A percentile compares a stretch with the other conserved stretches of the same genome.
Conservation (phyloP, 345 rosid species). For the Salix purpurea region DNA sequence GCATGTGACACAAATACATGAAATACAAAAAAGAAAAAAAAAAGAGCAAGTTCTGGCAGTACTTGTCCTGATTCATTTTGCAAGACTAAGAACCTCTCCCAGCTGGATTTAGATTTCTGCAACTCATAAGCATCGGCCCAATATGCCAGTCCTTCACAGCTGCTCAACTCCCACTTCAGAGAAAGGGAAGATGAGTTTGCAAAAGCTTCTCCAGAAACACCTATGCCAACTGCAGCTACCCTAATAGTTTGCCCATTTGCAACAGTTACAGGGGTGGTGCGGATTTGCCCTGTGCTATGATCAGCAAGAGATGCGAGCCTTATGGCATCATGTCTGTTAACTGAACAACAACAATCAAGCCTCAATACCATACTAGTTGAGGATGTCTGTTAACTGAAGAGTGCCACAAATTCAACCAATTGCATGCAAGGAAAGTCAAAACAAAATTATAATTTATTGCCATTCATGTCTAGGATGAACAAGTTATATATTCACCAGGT, state of each 20-base stretch:
- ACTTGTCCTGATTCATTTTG: constrained; percentile 82
- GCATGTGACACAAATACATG: neutral
- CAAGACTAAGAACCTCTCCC: constrained; percentile 83
- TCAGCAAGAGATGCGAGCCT: constrained; percentile 56
- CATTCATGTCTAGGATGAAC: neutral
- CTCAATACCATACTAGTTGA: too few relatives aligned
- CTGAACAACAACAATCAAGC: too few relatives aligned
- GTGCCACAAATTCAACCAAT: constrained; percentile 25
- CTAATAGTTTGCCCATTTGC: constrained; percentile 86
- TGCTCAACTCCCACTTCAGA: constrained; percentile 73
- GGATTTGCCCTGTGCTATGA: constrained; percentile 48
- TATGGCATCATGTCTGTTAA: constrained; percentile 41
- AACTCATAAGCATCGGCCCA: constrained; percentile 61
- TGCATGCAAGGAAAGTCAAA: constrained; percentile 4
- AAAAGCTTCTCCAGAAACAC: constrained; percentile 63
- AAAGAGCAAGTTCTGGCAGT: constrained; percentile 4
- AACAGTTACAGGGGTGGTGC: constrained; percentile 60
- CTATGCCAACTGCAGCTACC: constrained; percentile 70
- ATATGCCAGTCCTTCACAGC: constrained; percentile 62
- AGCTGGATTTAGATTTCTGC: constrained; percentile 46
- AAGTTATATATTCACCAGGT: constrained; percentile 48
- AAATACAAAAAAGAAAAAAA: neutral
- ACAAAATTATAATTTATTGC: neutral
- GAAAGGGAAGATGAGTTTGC: constrained; percentile 87
- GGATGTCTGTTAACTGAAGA: constrained; percentile 50